These are phyloP conservation scores for Paramyrothecium sp. DNA, from an alignment of 2,329 filamentous ascomycete species.

Conservation along the genomic window DNA sequence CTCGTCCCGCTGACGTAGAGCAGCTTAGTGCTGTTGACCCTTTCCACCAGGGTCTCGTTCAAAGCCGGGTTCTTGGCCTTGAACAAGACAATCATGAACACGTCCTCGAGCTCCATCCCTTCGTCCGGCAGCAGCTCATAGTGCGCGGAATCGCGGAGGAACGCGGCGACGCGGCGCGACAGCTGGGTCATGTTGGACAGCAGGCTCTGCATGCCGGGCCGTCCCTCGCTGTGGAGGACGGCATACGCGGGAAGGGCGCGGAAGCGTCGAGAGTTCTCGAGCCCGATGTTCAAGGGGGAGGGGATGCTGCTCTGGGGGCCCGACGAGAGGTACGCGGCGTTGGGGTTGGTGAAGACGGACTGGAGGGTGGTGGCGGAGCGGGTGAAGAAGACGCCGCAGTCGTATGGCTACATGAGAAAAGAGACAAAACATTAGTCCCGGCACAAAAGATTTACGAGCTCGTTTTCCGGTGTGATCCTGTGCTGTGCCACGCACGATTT, in stretches of 20 bases:
- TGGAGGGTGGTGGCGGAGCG: constrained; percentile 56
- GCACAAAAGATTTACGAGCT: no score
- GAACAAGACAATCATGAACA: constrained; percentile 71
- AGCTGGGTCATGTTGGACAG: constrained; percentile 71
- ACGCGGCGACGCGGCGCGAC: constrained; percentile 64
- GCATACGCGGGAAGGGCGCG: constrained; percentile 88
- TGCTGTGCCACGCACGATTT: not conserved
- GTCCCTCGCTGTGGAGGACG: constrained; percentile 72
- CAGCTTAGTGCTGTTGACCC: constrained; percentile 70
- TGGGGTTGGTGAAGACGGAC: constrained; percentile 75
- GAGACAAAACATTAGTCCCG: constrained; percentile 5
- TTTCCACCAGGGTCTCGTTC: constrained; percentile 66
- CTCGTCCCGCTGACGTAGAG: constrained; percentile 82
- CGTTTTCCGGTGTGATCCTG: no score
- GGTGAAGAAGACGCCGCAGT: constrained; percentile 87
- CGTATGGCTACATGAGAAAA: constrained; percentile 63
- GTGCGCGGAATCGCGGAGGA: constrained; percentile 56
- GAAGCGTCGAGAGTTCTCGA: constrained; percentile 91
- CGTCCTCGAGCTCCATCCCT: constrained; percentile 45
- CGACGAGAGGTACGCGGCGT: constrained; percentile 73
- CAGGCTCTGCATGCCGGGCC: constrained; percentile 65
- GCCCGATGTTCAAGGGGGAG: constrained; percentile 81
- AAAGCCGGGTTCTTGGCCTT: constrained; percentile 61
- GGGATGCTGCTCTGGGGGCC: constrained; percentile 50
- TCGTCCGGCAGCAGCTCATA: constrained; percentile 66